Evolutionary conservation across 805 yeast genomes (phyloP).

Genomic region (Kuraishia borneana): DNA sequence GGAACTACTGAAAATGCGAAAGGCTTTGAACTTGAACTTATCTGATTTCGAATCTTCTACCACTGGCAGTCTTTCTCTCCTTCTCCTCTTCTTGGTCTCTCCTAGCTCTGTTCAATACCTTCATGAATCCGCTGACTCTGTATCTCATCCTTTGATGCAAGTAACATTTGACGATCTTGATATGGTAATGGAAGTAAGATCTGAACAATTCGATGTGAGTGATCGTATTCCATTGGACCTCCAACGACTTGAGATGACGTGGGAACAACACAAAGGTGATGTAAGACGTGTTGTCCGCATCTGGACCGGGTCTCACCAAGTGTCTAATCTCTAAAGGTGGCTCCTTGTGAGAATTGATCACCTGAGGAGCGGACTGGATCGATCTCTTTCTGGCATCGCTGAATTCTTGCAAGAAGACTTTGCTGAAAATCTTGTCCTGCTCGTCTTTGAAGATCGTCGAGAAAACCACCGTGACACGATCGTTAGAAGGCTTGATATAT

Average conservation of each 20-base stretch:
- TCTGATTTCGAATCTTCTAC: slow-evolving; percentile 45
- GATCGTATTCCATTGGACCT: slow-evolving; percentile 69
- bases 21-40: neutral
- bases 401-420: slow-evolving; percentile 84
- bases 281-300: slow-evolving; percentile 26
- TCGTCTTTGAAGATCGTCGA: slow-evolving; percentile 93
- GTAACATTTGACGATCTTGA: slow-evolving; percentile 96
- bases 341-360: slow-evolving; percentile 75
- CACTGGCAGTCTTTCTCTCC: slow-evolving; percentile 59
- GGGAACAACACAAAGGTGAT: slow-evolving; percentile 72
- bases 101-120: slow-evolving; percentile 93
- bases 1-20: no score
- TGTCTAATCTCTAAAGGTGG: slow-evolving; percentile 82
- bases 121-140: slow-evolving; percentile 87
- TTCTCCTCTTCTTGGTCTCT: slow-evolving; percentile 81
- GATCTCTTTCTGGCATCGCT: slow-evolving; percentile 94
- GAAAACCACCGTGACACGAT: slow-evolving; percentile 93
- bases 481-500: slow-evolving; percentile 83
- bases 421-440: slow-evolving; percentile 86
- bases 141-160: slow-evolving; percentile 98
- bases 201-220: slow-evolving; percentile 88
- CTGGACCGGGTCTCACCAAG: slow-evolving; percentile 22
- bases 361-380: slow-evolving; percentile 98
- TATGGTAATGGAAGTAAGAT: slow-evolving; percentile 97
- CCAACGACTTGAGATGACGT: slow-evolving; percentile 56